phyloP scores from a whole-genome alignment of 2,329 filamentous ascomycete species.

The Penicillium verrucosum region DNA sequence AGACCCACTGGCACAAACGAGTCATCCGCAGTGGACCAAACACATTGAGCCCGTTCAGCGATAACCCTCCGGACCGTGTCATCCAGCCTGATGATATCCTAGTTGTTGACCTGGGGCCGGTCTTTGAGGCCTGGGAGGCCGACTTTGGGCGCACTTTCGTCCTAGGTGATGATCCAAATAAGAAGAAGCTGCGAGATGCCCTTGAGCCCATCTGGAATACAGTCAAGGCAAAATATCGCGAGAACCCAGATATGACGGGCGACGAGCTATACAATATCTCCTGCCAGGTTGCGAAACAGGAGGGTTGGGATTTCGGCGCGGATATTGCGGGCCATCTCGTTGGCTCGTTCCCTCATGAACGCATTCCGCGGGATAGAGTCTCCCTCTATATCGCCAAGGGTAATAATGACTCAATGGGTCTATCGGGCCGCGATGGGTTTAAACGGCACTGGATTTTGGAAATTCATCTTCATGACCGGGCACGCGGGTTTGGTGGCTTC shows the following conservation, averaged over 20 bases:
- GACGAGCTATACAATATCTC: slow-evolving; percentile 48
- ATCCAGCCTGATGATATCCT: slow-evolving; percentile 51
- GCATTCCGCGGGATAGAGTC: slow-evolving; percentile 49
- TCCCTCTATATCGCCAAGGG: slow-evolving; percentile 47
- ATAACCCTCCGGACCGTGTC: slow-evolving; percentile 50
- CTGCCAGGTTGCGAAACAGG: slow-evolving; percentile 35
- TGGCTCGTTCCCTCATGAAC: slow-evolving; percentile 51
- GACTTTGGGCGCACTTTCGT: slow-evolving; percentile 55
- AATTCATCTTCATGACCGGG: slow-evolving; percentile 46
- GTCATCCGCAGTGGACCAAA: slow-evolving; percentile 52
- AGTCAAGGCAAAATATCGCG: slow-evolving; percentile 43
- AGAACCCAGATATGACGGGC: slow-evolving; percentile 48
- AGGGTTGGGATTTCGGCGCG: slow-evolving; percentile 48
- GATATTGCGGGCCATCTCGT: slow-evolving; percentile 51
- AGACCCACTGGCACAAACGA: slow-evolving; percentile 54
- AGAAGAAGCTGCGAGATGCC: slow-evolving; percentile 45
- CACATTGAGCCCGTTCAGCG: slow-evolving; percentile 48
- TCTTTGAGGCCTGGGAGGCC: slow-evolving; percentile 54
- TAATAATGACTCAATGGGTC: slow-evolving; percentile 44
- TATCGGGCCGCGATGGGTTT: slow-evolving; percentile 40
- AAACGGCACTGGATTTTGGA: slow-evolving; percentile 52
- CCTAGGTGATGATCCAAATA: slow-evolving; percentile 47
- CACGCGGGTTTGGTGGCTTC: slow-evolving; percentile 43
- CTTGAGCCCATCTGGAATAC: slow-evolving; percentile 48
- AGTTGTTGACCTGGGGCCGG: slow-evolving; percentile 52